Percentiles rank a stretch among this genome's conserved stretches.
These are phyloP conservation scores for Solanum infundibuliforme DNA, from an alignment of 257 asterid genomes.

Conservation along the genomic window DNA sequence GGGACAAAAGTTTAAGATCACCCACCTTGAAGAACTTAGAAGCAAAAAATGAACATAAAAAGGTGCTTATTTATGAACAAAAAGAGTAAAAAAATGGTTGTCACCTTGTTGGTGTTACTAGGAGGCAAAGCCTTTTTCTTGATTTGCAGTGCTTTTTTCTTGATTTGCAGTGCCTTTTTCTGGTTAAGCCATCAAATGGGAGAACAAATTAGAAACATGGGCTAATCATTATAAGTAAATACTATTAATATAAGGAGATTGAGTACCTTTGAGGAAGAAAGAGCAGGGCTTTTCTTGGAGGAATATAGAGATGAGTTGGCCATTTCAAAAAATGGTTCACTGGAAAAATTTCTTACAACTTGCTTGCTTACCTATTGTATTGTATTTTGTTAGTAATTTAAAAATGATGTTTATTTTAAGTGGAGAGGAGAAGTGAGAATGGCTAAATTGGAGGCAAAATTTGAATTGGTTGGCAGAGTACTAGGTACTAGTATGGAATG, in stretches of 20 bases:
- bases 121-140: neutral
- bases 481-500: neutral
- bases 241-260: neutral
- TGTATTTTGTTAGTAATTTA: neutral
- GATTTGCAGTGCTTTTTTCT: neutral
- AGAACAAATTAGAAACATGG: neutral
- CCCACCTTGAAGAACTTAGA: neutral
- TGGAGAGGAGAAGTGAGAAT: constrained; percentile 3
- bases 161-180: neutral
- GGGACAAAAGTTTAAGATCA: neutral
- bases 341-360: neutral
- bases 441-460: constrained; percentile 11
- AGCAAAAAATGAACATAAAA: neutral
- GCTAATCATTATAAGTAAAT: neutral
- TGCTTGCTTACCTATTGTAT: neutral
- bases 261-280: constrained; percentile 12
- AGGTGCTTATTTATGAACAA: neutral
- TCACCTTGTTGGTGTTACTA: neutral
- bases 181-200: neutral
- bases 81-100: neutral
- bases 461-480: neutral
- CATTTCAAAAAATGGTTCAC: neutral
- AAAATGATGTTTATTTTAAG: neutral
- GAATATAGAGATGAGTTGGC: neutral
- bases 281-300: neutral